A percentile compares a stretch with the other conserved stretches of the same genome.
phyloP scores from a whole-genome alignment of 179 eudicot genomes.

The Sideroxylon spinosum region DNA sequence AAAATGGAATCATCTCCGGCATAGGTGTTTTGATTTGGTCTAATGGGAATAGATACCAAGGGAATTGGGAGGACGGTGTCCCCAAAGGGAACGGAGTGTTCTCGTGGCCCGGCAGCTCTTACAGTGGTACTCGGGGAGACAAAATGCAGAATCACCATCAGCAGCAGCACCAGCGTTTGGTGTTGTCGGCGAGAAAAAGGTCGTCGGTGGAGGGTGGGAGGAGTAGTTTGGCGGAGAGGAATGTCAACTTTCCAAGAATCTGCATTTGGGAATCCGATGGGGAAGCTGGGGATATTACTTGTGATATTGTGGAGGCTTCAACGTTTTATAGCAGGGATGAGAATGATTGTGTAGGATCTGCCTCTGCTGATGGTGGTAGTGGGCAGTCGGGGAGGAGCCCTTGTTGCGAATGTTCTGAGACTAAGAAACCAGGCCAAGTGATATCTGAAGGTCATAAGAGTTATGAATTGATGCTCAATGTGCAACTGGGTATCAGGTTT shows the following conservation, averaged over 20 bases:
- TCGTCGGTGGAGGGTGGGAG: constrained; percentile 33
- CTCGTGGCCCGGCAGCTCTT: constrained; percentile 60
- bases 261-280: constrained; percentile 89
- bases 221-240: constrained; percentile 30
- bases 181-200: constrained; percentile 28
- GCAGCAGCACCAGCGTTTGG: neutral
- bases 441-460: constrained; percentile 79
- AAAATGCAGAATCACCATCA: neutral
- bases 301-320: constrained; percentile 75
- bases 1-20: constrained; percentile 49
- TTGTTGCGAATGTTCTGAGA: constrained; percentile 42
- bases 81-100: constrained; percentile 57
- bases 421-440: constrained; percentile 63
- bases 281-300: constrained; percentile 80
- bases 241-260: constrained; percentile 44
- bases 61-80: constrained; percentile 57
- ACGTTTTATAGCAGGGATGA: constrained; percentile 56
- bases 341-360: constrained; percentile 26
- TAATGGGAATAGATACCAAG: constrained; percentile 57
- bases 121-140: constrained; percentile 14
- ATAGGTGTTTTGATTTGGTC: constrained; percentile 53
- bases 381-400: constrained; percentile 44
- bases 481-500: constrained; percentile 76
- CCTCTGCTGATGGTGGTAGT: neutral
- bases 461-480: constrained; percentile 83